Base-by-base conservation (phyloP, 805 yeast genomes). In the Wickerhamomyces kurtzmanii region DNA sequence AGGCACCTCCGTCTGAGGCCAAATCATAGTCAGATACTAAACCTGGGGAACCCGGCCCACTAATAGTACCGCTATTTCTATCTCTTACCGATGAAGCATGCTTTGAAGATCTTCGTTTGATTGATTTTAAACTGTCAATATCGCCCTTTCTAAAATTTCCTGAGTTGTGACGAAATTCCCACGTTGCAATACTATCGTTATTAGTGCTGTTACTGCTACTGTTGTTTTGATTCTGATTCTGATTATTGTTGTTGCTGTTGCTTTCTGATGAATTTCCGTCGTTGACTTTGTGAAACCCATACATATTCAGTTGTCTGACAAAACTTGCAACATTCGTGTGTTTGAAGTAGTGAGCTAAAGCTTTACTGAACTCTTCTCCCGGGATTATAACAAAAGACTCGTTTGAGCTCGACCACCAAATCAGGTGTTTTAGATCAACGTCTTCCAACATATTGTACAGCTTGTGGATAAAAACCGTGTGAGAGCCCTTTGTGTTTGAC, bases 111-210 rank as follows among this genome's bases (percentile, higher is more conserved):
- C 96, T 59, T 36, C 97, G 65, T 51, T 84, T 87, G 48, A 87
- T 89, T 11, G 68, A 62, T 30, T 81, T 70, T 35, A 87, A 56
- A 8, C 79, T 63, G 24, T 76, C 91, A 11, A 73, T 53, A 49
- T 86, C 91, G 23, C 95, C 96, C 29, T 84, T 76, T 39, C 72
- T 68, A 56, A 87, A 87, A 34, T 68, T 66, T 20, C 80, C 83
- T 4, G 83, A 75, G 16, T 82, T 71, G 49, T 87, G 97, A 32
- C 76, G 75, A 54, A 87, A 87, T 57, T 89, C 96, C 97, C 97
- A 87, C 11, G 49, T 45, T 33, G 50, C 49, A 17, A 46, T 33
- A 8, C 38, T 25, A 13, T 40, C 36, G 12, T 29, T 29, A 8
- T 22, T 14, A n/a, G 20, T 22, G n/a, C 22, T 17, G 15, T 31